Evolutionary conservation across 257 asterid species (phyloP), one percentile per base, ranked within the genome.

Genomic region (Hygrophila difformis): DNA sequence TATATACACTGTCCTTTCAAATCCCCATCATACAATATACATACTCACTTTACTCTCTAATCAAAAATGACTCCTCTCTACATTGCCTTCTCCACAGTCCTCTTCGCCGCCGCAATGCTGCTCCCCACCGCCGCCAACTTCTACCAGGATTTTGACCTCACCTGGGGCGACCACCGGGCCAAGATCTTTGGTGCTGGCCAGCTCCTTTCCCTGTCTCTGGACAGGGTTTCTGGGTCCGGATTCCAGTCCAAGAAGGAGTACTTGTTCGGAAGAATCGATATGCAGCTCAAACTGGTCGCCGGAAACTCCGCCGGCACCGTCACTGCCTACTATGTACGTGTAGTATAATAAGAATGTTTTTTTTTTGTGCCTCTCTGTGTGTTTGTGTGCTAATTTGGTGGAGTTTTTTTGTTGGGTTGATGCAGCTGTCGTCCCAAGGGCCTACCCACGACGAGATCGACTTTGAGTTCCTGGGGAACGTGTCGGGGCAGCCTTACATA

Each of bases 391-490:
- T n/a, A n/a, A n/a, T n/a, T n/a, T n/a, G n/a, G n/a, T n/a, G n/a
- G n/a, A n/a, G n/a, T n/a, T n/a, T n/a, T n/a, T n/a, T n/a, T n/a
- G n/a, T n/a, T n/a, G n/a, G n/a, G n/a, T n/a, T n/a, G n/a, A n/a
- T 66, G 69, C 74, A 85, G 93, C 56, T 85, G 50, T 81, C 96
- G n/a, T 85, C 96, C 6, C 71, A 76, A 62, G 96, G 93, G 10
- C 64, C 91, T 12, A 69, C 70, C 0, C 96, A 85, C 57, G 96
- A 85, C 26, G 96, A 85, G 64, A 85, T 85, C 12, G 96, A 85
- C 71, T 81, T 78, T 10, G 96, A 85, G 68, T 85, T 85, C 63
- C 44, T 85, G 14, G 92, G 96, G 8, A 85, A 85, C 44, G 74
- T 72, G 9, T 67, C 72, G 0, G 87, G 87, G 0, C 57, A 85